Conservation (phyloP, 2,329 filamentous ascomycete species). For the Cladosporium sp. region DNA sequence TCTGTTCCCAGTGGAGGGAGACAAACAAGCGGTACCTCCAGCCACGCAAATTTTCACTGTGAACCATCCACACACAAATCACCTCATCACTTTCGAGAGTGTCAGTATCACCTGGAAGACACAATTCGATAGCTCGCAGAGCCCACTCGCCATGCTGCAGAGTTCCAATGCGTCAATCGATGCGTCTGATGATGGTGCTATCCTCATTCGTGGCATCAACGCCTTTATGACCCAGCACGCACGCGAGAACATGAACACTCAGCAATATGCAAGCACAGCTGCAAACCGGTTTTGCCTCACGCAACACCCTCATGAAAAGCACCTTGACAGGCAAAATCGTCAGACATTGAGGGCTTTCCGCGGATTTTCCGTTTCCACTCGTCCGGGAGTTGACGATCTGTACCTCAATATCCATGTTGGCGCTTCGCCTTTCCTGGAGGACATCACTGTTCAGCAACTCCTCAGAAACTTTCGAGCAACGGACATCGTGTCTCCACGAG, state of each 20-base stretch:
- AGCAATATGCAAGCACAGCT: neutral
- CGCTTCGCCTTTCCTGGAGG: neutral
- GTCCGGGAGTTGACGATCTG: neutral
- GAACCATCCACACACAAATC: neutral
- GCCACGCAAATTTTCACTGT: neutral
- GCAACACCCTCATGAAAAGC: neutral
- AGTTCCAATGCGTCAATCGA: neutral
- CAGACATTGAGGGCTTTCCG: neutral
- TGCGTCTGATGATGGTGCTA: neutral
- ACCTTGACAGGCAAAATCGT: neutral
- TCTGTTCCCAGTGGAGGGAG: neutral
- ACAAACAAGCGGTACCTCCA: neutral
- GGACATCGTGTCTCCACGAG: neutral
- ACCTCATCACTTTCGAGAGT: neutral
- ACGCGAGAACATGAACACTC: neutral
- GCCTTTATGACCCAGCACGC: neutral
- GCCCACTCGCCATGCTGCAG: neutral
- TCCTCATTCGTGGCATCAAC: neutral
- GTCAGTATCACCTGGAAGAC: neutral
- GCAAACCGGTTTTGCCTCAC: neutral
- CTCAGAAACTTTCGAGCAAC: neutral
- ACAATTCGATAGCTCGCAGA: neutral
- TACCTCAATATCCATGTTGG: neutral
- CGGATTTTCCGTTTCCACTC: neutral
- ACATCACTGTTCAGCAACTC: neutral